Conservation (phyloP, 768 basidiomycete genomes). For the Pisolithus marmoratus region DNA sequence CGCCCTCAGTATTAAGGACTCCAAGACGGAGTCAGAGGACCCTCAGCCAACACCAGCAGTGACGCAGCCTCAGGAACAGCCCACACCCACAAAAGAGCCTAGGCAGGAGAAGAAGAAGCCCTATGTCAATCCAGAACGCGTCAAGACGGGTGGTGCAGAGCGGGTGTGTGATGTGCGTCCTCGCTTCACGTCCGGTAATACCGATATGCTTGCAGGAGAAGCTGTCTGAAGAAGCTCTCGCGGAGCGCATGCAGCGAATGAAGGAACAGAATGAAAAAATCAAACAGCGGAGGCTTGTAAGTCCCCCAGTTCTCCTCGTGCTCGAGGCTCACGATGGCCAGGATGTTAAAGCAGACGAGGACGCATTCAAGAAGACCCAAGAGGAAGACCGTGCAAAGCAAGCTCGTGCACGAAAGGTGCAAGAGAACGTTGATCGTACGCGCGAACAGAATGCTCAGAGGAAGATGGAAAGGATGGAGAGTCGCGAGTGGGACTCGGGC, state of each 20-base stretch:
- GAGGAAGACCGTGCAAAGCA: constrained; percentile 55
- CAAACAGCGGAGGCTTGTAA: constrained; percentile 59
- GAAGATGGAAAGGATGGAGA: constrained; percentile 76
- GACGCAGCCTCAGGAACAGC: constrained; percentile 7
- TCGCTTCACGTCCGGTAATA: background rate
- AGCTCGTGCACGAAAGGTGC: constrained; percentile 56
- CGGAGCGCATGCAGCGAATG: constrained; percentile 64
- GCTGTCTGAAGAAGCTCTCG: constrained; percentile 58
- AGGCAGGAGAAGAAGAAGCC: constrained; percentile 57
- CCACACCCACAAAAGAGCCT: constrained; percentile 10
- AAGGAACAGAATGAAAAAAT: constrained; percentile 73
- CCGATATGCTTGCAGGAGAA: constrained; percentile 49
- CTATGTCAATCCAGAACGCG: constrained; percentile 78
- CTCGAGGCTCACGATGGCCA: constrained; percentile 21
- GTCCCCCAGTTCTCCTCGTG: constrained; percentile 10
- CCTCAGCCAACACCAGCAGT: constrained; percentile 2
- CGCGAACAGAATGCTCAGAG: constrained; percentile 75
- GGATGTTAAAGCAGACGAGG: constrained; percentile 81
- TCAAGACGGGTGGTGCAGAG: constrained; percentile 74
- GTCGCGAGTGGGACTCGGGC: constrained; percentile 81
- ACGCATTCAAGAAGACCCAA: constrained; percentile 68
- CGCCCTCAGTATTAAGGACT: constrained; percentile 36
- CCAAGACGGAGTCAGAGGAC: constrained; percentile 13
- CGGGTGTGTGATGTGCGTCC: constrained; percentile 39
- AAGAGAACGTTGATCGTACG: constrained; percentile 61